Evolutionary conservation across 768 basidiomycete species (phyloP), one percentile per base, ranked within the genome.

Genomic region (Suillus luteus): DNA sequence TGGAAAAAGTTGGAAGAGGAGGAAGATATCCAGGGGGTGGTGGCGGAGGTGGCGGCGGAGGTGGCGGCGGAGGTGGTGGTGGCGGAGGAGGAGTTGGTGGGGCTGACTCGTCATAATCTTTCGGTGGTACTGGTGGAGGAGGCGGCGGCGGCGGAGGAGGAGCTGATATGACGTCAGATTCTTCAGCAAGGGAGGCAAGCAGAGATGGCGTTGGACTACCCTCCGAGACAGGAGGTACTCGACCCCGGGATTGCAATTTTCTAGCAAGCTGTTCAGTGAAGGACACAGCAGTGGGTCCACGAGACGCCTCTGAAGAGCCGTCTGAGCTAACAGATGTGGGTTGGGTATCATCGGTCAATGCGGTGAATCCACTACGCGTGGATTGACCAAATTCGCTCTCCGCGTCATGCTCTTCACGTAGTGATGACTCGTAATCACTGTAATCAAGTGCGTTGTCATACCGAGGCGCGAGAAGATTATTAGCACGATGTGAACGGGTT

Each of bases 221-320:
- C 44, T 81, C 77, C 15, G 76, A 69, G 33, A 78, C 71, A 40
- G 80, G 77, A 37, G 79, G 71, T 12, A 73, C 71, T 63, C 82
- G 78, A 27, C 83, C 84, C 73, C 81, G 80, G 8, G 81, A 72
- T 15, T 85, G 76, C 24, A 91, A 73, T 65, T 86, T 88, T 69
- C 84, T 83, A 49, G 78, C 81, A 52, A 91, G 79, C 72, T 88
- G 83, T 60, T 91, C 90, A 31, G 85, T 82, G 58, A 89, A 80
- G 1, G 85, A 80, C 24, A 80, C 84, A 44, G 81, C 76, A 40
- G 77, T 78, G 60, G 75, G 68, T 62, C 71, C 71, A 27, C 75
- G 77, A 52, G 70, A 64, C 57, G 74, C 76, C 31, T 83, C 79
- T 22, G 76, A 68, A 33, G 79, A 82, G 15, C 70, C 71, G 37